Evolutionary conservation across 345 rosid genomes (phyloP), one percentile per base, ranked within the genome.

Genomic region (Turnera subulata): DNA sequence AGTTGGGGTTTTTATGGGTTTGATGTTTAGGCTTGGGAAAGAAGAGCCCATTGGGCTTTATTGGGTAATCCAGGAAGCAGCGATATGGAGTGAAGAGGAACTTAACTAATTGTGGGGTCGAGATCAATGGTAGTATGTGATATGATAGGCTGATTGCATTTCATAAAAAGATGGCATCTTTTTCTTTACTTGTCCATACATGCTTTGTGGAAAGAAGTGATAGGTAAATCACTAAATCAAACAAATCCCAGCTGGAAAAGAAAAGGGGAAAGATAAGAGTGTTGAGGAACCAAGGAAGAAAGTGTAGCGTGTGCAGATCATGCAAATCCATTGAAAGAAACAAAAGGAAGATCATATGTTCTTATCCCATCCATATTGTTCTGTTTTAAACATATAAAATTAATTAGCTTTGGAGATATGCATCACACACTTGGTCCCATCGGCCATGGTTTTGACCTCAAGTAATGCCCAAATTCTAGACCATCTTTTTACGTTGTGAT

Each of bases 131-230:
- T n/a, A n/a, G n/a, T n/a, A n/a, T n/a, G n/a, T n/a, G n/a, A n/a
- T n/a, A n/a, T n/a, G n/a, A n/a, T n/a, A n/a, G n/a, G n/a, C n/a
- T n/a, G n/a, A n/a, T n/a, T n/a, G n/a, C n/a, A n/a, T n/a, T n/a
- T n/a, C n/a, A n/a, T n/a, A n/a, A n/a, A n/a, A n/a, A n/a, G n/a
- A n/a, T n/a, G n/a, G n/a, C n/a, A n/a, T n/a, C n/a, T n/a, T n/a
- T n/a, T n/a, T n/a, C n/a, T n/a, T n/a, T n/a, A n/a, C n/a, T n/a
- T n/a, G 60, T 59, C 47, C 39, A 11, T 18, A 20, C 20, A 33
- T 44, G 37, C 53, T 57, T 55, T 44, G 44, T 59, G 70, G 70
- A 70, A 67, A 60, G 79, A 70, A 58, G 47, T 63, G 69, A 49
- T 50, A 29, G 59, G 74, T 53, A 8, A 8, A 29, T n/a, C 4